Base-by-base conservation (phyloP, 805 yeast genomes). In the Ogataea zsoltii region DNA sequence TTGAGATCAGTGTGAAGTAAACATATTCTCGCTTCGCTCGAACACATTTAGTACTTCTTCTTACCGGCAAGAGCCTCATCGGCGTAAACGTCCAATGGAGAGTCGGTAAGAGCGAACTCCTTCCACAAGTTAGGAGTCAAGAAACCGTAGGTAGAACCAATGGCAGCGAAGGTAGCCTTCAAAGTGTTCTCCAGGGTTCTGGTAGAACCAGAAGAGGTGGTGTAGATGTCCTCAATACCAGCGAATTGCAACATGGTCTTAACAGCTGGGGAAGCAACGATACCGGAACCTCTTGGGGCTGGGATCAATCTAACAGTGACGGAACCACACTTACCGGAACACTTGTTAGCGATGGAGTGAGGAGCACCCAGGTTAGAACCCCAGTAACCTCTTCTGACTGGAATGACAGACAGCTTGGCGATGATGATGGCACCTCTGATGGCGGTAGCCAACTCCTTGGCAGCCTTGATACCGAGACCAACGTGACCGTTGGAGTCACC, bases 311-410 rank as follows among this genome's bases (percentile, higher is more conserved):
- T 90, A 64, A 92, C 97, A 58, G 85, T 75, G 71, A 94, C 98
- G 77, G 98, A 92, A 85, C 99, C 99, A 83, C 98, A 94, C 90
- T 92, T 94, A 82, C 99, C 99, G 63, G 98, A 86, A 74, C 91
- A 89, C 90, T 94, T 94, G 79, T 85, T 77, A 69, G 97, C 92
- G 72, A 92, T 85, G 63, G 99, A 88, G 87, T 94, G 99, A 72
- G 99, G 99, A 77, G 88, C 86, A 85, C 99, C 99, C 77, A 94
- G 88, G 84, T 90, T 89, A 75, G 96, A 78, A 80, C 99, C 99
- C 99, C 99, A 94, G 94, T 94, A 94, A 83, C 99, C 99, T 85
- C 99, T 90, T 86, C 99, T 92, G 82, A 94, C 92, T 74, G 99
- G 99, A 74, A 94, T 90, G 77, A 94, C 86, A 64, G 97, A 86